phyloP scores from a whole-genome alignment of 805 yeast genomes.

The Candida wancherniae region DNA sequence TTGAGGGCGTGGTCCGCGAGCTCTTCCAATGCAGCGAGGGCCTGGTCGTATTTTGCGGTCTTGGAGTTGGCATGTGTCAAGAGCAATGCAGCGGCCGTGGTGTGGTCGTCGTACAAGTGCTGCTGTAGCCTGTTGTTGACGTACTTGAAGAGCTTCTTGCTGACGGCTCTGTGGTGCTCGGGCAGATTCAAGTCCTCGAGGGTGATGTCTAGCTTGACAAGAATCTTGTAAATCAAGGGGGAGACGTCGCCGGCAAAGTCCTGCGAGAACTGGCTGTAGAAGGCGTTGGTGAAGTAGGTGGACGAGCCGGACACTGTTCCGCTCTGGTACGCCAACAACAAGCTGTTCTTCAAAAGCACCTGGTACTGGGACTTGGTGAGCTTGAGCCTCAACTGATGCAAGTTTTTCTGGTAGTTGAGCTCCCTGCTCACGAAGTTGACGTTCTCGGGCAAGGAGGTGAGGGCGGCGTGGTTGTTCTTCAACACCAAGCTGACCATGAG shows the following conservation, averaged over 20 bases:
- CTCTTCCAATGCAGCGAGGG: constrained; percentile 13
- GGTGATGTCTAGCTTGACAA: constrained; percentile 26
- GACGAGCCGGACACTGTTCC: constrained; percentile 31
- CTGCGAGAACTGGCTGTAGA: constrained; percentile 16
- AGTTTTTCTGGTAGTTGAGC: constrained; percentile 23
- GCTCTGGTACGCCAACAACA: constrained; percentile 36
- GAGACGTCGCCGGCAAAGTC: constrained; percentile 30
- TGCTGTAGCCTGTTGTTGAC: constrained; percentile 1
- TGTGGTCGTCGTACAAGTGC: constrained; percentile 10
- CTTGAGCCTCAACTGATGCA: constrained; percentile 22
- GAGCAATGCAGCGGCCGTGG: constrained; percentile 26
- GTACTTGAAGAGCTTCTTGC: constrained; percentile 19
- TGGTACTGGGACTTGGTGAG: constrained; percentile 35
- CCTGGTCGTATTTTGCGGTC: constrained; percentile 23
- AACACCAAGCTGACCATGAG: constrained; percentile 37
- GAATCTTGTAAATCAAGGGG: constrained; percentile 25
- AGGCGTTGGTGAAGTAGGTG: constrained; percentile 20
- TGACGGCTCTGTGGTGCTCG: constrained; percentile 12
- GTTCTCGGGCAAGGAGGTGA: constrained; percentile 12
- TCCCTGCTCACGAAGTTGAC: constrained; percentile 28
- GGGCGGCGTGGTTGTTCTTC: constrained; percentile 40
- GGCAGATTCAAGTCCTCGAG: constrained; percentile 22
- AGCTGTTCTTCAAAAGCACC: constrained; percentile 39
- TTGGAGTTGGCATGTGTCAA: constrained; percentile 23
- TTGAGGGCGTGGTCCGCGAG: constrained; percentile 8